phyloP scores from a whole-genome alignment of 306 rosid species.

The Begonia peltatifolia region DNA sequence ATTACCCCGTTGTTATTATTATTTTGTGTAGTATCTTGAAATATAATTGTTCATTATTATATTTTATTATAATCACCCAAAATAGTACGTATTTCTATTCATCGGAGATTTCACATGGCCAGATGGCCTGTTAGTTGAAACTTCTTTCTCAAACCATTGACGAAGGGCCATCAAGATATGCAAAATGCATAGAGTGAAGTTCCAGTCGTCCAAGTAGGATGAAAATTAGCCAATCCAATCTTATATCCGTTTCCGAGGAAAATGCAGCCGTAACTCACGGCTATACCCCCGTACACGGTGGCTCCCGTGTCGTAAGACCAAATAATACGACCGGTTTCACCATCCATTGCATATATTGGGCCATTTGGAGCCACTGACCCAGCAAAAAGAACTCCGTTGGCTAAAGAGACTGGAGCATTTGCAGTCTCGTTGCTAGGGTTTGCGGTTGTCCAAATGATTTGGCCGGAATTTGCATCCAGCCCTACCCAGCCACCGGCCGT shows the following conservation, averaged over 20 bases:
- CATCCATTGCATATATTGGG: constrained; percentile 23
- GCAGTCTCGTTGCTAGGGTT: constrained; percentile 25
- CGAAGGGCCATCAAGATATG: not conserved
- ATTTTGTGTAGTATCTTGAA: no score
- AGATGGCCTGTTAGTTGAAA: no score
- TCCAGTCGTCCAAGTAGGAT: constrained; percentile 29
- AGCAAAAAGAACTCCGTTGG: constrained; percentile 23
- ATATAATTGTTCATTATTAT: no score
- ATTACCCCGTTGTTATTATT: no score
- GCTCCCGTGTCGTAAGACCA: constrained; percentile 21
- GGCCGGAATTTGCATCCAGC: constrained; percentile 16
- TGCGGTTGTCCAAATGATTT: constrained; percentile 16
- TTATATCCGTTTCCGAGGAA: constrained; percentile 18
- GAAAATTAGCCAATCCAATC: constrained; percentile 18
- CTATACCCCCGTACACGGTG: constrained; percentile 15
- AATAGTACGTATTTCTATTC: no score
- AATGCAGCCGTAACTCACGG: constrained; percentile 18
- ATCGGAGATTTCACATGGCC: no score
- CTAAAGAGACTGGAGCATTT: constrained; percentile 17
- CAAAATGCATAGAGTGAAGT: constrained; percentile 22
- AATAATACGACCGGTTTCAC: constrained; percentile 10
- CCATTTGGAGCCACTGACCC: constrained; percentile 25
- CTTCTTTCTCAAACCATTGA: no score
- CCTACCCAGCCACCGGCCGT: constrained; percentile 25
- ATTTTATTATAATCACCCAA: no score